Conservation (phyloP, 352 stramenopile species). For the Phytophthora ramorum region DNA sequence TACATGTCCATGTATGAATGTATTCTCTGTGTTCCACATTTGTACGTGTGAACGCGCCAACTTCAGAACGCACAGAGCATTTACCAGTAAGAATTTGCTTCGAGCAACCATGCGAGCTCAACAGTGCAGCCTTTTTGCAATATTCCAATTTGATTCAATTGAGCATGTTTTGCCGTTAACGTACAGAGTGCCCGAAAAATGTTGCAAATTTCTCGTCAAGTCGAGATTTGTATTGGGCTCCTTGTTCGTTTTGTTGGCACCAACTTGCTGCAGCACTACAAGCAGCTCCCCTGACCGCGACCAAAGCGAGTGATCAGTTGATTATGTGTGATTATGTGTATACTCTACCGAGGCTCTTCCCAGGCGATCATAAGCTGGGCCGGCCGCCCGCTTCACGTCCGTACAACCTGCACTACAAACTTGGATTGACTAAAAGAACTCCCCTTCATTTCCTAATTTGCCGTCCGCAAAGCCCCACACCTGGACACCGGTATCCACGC, state of each 20-base stretch:
- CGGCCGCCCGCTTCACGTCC: conserved; percentile 8
- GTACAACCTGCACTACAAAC: background rate
- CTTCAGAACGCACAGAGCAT: too few species aligned
- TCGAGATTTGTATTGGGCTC: conserved; percentile 9
- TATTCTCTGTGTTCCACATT: too few species aligned
- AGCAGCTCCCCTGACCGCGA: conserved; percentile 15
- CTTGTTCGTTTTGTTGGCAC: background rate
- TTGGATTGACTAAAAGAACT: conserved; percentile 11
- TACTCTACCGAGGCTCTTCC: background rate
- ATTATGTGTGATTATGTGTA: background rate
- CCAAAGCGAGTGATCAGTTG: conserved; percentile 5
- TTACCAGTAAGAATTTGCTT: too few species aligned
- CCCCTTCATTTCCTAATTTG: conserved; percentile 17
- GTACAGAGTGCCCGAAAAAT: background rate
- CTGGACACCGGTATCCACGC: background rate
- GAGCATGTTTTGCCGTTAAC: background rate
- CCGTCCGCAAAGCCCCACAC: background rate
- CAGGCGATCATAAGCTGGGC: conserved; percentile 9
- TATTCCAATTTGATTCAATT: background rate
- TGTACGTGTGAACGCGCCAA: too few species aligned
- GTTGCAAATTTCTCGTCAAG: conserved; percentile 10
- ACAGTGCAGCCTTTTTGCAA: too few species aligned
- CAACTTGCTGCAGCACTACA: conserved; percentile 7
- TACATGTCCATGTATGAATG: too few species aligned
- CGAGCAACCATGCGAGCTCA: too few species aligned